phyloP scores from a whole-genome alignment of 176 grass and related monocot genomes.

The Saccharum spontaneum region DNA sequence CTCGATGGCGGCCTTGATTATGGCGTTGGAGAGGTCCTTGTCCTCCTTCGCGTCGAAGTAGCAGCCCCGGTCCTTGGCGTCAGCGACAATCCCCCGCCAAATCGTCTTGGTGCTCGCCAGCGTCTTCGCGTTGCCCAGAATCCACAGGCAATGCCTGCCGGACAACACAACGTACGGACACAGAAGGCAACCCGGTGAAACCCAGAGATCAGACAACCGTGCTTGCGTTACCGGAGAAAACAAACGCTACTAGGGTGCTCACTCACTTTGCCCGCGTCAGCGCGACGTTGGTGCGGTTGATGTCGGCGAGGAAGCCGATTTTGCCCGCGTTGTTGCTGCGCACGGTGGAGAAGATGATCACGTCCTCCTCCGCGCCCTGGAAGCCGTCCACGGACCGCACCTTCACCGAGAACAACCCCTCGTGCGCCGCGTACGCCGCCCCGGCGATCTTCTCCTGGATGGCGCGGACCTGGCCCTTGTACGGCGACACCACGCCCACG shows the following conservation, averaged over 20 bases:
- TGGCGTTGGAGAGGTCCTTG: constrained; percentile 25
- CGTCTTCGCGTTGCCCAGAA: constrained; percentile 52
- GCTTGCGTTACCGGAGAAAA: neutral
- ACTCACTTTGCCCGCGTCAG: constrained; percentile 66
- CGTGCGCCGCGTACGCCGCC: constrained; percentile 5
- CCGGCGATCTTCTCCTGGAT: constrained; percentile 53
- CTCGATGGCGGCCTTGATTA: constrained; percentile 38
- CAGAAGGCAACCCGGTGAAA: neutral
- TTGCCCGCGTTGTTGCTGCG: constrained; percentile 52
- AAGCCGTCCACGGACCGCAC: constrained; percentile 81
- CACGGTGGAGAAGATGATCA: constrained; percentile 69
- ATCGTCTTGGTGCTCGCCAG: constrained; percentile 45
- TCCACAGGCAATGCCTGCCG: constrained; percentile 65
- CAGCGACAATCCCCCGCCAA: constrained; percentile 45
- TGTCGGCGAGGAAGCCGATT: constrained; percentile 54
- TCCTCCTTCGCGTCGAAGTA: constrained; percentile 44
- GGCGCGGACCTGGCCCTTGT: constrained; percentile 56
- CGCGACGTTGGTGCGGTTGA: constrained; percentile 64
- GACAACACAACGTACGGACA: neutral
- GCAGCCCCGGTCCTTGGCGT: constrained; percentile 53
- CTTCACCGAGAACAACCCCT: constrained; percentile 43
- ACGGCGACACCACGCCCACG: constrained; percentile 58
- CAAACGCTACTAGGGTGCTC: too few species aligned
- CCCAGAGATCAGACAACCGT: neutral
- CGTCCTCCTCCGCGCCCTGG: constrained; percentile 77